Percentiles rank a stretch among this genome's conserved stretches.
Evolutionary conservation across 2,329 filamentous ascomycete species (phyloP).

Genomic region (Sporothrix globosa): DNA sequence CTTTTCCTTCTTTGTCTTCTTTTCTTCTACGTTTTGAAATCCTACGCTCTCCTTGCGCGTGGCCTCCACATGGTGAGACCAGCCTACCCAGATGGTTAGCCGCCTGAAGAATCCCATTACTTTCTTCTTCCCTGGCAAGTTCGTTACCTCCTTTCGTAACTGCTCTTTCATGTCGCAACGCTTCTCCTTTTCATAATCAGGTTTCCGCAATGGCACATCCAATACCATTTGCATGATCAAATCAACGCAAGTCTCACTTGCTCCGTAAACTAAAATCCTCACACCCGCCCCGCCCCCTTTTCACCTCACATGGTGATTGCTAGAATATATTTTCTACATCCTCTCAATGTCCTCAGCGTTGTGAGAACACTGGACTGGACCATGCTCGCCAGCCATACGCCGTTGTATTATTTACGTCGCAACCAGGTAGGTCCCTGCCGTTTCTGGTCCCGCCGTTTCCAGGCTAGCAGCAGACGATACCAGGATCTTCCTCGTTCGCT

Average conservation of each 20-base stretch:
- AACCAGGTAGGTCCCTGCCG: not conserved
- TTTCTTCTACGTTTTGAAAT: not conserved
- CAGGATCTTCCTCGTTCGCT: conserved; percentile 2
- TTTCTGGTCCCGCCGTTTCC: not conserved
- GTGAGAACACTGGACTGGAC: not conserved
- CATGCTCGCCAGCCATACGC: no score
- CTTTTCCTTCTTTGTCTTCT: not conserved
- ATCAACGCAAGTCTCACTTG: no score
- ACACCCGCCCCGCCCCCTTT: no score
- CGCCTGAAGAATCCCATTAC: not conserved
- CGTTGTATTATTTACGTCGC: no score
- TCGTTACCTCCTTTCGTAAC: not conserved
- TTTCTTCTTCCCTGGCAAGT: not conserved
- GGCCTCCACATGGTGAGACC: conserved; percentile 4
- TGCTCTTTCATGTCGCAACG: not conserved
- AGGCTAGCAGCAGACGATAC: conserved; percentile 16
- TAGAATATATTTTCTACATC: no score
- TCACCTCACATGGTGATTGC: no score
- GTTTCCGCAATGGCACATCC: not conserved
- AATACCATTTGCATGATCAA: not conserved
- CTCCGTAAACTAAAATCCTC: no score
- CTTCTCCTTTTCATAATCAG: not conserved
- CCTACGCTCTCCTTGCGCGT: conserved; percentile 4
- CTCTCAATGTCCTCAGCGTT: not conserved
- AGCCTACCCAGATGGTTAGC: no score